phyloP scores from a whole-genome alignment of 768 basidiomycete species.

The Lentinula lateritia region DNA sequence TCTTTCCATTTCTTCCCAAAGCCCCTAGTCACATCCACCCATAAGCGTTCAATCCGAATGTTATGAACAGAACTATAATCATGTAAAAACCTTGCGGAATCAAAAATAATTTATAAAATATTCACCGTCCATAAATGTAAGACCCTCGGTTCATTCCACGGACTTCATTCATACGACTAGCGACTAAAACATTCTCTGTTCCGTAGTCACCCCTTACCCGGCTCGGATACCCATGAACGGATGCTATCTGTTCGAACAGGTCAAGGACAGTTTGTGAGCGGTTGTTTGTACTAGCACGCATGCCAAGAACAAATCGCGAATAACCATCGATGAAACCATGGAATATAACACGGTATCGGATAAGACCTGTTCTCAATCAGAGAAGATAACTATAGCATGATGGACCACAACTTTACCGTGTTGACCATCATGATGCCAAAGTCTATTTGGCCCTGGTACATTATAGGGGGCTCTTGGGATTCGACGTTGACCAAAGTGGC shows the following conservation, averaged over 20 bases:
- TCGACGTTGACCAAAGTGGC: background rate
- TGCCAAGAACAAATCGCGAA: slow-evolving; percentile 9
- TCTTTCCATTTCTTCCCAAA: background rate
- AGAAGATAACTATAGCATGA: too few relatives aligned
- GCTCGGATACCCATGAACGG: slow-evolving; percentile 15
- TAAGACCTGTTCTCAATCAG: too few relatives aligned
- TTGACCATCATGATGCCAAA: slow-evolving; percentile 22
- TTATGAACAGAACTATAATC: slow-evolving; percentile 9
- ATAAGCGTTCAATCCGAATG: slow-evolving; percentile 5
- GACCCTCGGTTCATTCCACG: slow-evolving; percentile 7
- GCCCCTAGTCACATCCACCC: background rate
- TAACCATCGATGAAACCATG: background rate
- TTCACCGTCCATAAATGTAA: slow-evolving; percentile 11
- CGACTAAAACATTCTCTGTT: slow-evolving; percentile 9
- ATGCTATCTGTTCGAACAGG: slow-evolving; percentile 12
- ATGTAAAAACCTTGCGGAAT: background rate
- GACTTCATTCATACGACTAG: background rate
- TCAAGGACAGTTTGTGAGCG: slow-evolving; percentile 18
- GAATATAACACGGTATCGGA: background rate
- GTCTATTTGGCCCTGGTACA: background rate
- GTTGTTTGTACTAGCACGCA: slow-evolving; percentile 22
- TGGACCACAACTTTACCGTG: slow-evolving; percentile 19
- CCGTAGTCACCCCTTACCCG: slow-evolving; percentile 10
- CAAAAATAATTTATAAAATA: background rate
- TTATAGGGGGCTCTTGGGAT: background rate